Conservation (phyloP, 768 basidiomycete genomes). For the Russula griseocarnosa region DNA sequence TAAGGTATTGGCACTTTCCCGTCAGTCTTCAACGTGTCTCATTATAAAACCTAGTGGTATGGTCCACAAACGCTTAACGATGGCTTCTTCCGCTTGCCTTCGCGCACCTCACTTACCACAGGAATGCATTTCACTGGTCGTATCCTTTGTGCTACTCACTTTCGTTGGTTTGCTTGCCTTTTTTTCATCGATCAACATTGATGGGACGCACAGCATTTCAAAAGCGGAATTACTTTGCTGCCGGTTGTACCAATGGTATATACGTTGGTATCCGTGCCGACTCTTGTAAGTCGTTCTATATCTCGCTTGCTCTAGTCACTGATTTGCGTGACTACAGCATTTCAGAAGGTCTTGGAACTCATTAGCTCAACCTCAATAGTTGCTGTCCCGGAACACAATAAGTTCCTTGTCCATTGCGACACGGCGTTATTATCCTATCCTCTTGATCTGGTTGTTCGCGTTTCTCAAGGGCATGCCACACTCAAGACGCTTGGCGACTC, state of each 20-base stretch:
- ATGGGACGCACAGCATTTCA: conserved; percentile 41
- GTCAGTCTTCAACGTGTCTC: background rate
- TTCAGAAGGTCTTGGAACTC: conserved; percentile 51
- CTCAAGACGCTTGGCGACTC: conserved; percentile 50
- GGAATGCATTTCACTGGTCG: conserved; percentile 50
- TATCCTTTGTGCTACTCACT: conserved; percentile 56
- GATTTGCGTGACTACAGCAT: conserved; percentile 42
- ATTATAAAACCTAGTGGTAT: conserved; percentile 52
- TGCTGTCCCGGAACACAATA: conserved; percentile 57
- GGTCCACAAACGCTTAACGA: conserved; percentile 56
- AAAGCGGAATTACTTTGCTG: conserved; percentile 55
- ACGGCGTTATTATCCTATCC: conserved; percentile 60
- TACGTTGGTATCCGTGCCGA: conserved; percentile 56
- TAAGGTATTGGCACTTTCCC: conserved; percentile 47
- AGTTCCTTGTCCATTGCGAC: conserved; percentile 63
- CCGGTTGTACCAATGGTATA: conserved; percentile 66
- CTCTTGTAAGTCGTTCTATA: conserved; percentile 43
- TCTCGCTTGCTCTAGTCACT: conserved; percentile 7
- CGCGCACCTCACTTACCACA: conserved; percentile 35
- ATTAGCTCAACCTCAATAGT: conserved; percentile 51
- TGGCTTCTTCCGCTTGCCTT: conserved; percentile 50
- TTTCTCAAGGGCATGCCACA: conserved; percentile 49
- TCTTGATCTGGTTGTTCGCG: conserved; percentile 61
- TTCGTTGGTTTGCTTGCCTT: conserved; percentile 45
- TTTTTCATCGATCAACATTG: conserved; percentile 4